Percentiles rank a stretch among this genome's conserved stretches.
Conservation (phyloP, 192 early-diverging fungal genomes). For the Umbelopsis isabellina region DNA sequence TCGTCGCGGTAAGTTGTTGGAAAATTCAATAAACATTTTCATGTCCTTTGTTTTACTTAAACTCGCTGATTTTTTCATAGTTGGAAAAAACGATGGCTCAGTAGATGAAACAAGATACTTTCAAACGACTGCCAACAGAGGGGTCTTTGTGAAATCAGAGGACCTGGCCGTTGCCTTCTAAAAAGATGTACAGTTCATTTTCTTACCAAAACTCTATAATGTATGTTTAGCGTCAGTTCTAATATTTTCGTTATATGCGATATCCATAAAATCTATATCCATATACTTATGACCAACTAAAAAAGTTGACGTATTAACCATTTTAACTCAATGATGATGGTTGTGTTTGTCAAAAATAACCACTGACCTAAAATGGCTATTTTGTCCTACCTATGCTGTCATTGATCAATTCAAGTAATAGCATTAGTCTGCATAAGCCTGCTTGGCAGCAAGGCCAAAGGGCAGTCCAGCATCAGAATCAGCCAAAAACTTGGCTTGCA, state of each 20-base stretch:
- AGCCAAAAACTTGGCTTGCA: background rate
- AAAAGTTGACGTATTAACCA: background rate
- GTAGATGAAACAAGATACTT: conserved; percentile 28
- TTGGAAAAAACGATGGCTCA: conserved; percentile 32
- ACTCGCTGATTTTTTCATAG: background rate
- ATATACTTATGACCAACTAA: too few relatives aligned
- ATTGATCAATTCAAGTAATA: background rate
- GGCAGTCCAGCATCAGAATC: background rate
- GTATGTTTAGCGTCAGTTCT: conserved; percentile 8
- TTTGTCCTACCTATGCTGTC: conserved; percentile 5
- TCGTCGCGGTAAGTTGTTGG: conserved; percentile 19
- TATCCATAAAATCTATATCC: too few relatives aligned
- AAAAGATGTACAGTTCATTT: conserved; percentile 19
- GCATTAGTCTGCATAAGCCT: background rate
- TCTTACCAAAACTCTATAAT: conserved; percentile 9
- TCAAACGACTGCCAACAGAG: conserved; percentile 25
- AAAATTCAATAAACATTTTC: background rate
- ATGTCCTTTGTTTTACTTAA: background rate
- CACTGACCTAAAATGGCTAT: background rate
- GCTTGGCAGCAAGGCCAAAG: background rate
- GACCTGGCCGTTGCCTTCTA: conserved; percentile 24
- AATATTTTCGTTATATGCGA: too few relatives aligned
- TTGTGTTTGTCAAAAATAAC: background rate
- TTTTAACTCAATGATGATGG: background rate
- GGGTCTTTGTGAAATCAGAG: conserved; percentile 25